Conservation (phyloP, 768 basidiomycete species). For the Lactarius sp. region DNA sequence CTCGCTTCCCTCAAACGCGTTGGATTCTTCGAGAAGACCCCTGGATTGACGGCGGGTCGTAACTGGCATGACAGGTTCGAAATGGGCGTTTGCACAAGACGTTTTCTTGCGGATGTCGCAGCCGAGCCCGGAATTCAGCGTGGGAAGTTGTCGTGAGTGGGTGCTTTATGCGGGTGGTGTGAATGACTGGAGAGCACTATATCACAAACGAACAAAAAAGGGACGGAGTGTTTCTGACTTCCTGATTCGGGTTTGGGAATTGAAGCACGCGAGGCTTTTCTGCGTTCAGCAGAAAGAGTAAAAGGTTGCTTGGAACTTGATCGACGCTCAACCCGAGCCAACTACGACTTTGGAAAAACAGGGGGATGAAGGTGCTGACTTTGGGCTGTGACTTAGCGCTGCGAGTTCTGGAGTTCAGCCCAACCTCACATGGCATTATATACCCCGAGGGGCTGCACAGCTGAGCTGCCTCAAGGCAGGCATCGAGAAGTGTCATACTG, state of each 20-base stretch:
- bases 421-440: background rate
- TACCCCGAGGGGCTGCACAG: background rate
- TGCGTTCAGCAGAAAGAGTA: background rate
- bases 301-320: background rate
- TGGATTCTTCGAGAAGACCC: background rate
- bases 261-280: background rate
- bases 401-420: background rate
- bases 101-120: background rate
- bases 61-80: constrained; percentile 6
- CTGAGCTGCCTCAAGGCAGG: background rate
- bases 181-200: background rate
- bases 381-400: background rate
- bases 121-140: background rate
- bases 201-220: background rate
- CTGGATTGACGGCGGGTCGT: constrained; percentile 16
- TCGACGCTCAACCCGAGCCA: background rate
- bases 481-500: constrained; percentile 7
- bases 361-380: background rate
- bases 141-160: background rate
- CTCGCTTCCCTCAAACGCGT: background rate
- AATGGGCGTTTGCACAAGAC: background rate
- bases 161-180: background rate
- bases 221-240: background rate
- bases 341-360: background rate
- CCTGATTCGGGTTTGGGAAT: background rate